These are phyloP conservation scores for Scheffersomyces titani DNA, from an alignment of 1,139 yeast species.

Conservation along the genomic window DNA sequence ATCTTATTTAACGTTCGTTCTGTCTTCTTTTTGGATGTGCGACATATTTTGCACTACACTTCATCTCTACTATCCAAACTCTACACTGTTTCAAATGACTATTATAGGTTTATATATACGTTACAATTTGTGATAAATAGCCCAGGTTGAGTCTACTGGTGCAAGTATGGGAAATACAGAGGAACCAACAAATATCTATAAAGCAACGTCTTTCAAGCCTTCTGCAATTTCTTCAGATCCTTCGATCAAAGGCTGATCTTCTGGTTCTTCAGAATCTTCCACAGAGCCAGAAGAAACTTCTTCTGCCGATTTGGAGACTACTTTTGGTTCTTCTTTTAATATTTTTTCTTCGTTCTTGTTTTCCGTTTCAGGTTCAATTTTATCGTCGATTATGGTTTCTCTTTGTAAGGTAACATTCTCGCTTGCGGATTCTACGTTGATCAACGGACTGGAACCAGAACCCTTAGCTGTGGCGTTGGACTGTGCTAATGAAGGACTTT, in stretches of 20 bases:
- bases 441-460: conserved; percentile 24
- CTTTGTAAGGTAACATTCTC: conserved; percentile 36
- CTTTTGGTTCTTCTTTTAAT: conserved; percentile 6
- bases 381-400: conserved; percentile 45
- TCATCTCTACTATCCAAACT: background rate
- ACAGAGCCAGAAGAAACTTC: conserved; percentile 2
- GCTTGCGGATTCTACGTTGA: conserved; percentile 32
- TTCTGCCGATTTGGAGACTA: conserved; percentile 4
- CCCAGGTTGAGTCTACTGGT: background rate
- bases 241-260: conserved; percentile 2
- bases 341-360: conserved; percentile 6
- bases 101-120: background rate
- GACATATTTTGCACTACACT: background rate
- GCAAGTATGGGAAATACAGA: no score
- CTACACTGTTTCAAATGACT: background rate
- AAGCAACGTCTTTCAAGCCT: conserved; percentile 18
- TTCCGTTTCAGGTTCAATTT: conserved; percentile 5
- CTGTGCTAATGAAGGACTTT: conserved; percentile 11
- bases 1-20: no score
- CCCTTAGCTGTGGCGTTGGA: conserved; percentile 10
- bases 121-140: background rate
- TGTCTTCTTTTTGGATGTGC: background rate
- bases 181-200: conserved; percentile 3
- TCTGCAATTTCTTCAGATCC: conserved; percentile 7
- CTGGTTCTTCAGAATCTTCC: conserved; percentile 7